Conservation (phyloP, 257 asterid genomes). For the Agastache rugosa region DNA sequence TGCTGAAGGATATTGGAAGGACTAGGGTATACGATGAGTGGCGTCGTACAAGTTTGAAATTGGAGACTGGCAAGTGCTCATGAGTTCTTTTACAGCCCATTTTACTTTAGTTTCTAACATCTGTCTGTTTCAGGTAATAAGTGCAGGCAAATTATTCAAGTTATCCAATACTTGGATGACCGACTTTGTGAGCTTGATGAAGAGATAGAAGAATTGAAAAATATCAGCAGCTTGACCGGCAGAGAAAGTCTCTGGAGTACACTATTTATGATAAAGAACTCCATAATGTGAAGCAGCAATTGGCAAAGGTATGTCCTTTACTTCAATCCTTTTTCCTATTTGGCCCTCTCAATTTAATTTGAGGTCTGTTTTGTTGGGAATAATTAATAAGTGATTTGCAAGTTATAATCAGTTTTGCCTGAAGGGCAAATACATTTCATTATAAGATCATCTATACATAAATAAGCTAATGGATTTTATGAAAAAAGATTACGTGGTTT, state of each 20-base stretch:
- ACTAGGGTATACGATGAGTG: constrained; percentile 99
- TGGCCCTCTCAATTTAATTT: constrained; percentile 23
- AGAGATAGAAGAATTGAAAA: constrained; percentile 93
- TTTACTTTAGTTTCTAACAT: constrained; percentile 35
- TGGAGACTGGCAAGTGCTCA: constrained; percentile 79
- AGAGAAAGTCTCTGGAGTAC: constrained; percentile 91
- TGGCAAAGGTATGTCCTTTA: constrained; percentile 60
- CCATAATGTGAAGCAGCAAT: constrained; percentile 84
- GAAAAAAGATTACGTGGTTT: neutral
- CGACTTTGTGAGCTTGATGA: constrained; percentile 96
- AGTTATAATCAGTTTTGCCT: neutral
- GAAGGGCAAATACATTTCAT: too few relatives aligned
- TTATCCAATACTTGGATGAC: constrained; percentile 95
- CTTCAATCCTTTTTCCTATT: constrained; percentile 14
- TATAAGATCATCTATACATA: neutral
- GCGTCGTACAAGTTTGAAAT: constrained; percentile 96
- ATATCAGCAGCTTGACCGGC: constrained; percentile 92
- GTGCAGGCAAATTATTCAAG: constrained; percentile 95
- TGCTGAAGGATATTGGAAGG: constrained; percentile 99
- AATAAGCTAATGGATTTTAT: neutral
- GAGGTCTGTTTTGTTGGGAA: constrained; percentile 8
- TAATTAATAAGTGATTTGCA: constrained; percentile 12
- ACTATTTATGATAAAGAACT: constrained; percentile 94
- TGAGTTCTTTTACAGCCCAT: constrained; percentile 36
- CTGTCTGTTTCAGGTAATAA: constrained; percentile 70